Conservation (phyloP, 441 rosid species). For the Mallotus repandus region DNA sequence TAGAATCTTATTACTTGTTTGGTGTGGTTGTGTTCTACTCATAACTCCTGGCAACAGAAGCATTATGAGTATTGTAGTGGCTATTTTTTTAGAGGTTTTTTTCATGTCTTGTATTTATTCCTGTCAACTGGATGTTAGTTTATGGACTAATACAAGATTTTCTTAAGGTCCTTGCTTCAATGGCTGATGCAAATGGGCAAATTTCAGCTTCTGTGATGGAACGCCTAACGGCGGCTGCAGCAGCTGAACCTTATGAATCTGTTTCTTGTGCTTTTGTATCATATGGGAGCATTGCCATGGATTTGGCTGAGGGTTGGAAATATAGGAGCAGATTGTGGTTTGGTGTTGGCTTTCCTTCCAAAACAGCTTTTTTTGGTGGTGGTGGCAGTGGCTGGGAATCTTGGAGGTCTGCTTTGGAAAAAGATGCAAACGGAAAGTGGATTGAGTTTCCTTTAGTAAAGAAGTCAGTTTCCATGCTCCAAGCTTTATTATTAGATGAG, state of each 20-base stretch:
- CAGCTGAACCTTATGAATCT: slow-evolving; percentile 98
- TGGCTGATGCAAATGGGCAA: slow-evolving; percentile 99
- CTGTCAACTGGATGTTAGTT: slow-evolving; percentile 11
- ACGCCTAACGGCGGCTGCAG: slow-evolving; percentile 95
- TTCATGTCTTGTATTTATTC: slow-evolving; percentile 19
- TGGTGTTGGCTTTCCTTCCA: slow-evolving; percentile 88
- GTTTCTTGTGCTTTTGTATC: slow-evolving; percentile 99
- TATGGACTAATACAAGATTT: slow-evolving; percentile 27
- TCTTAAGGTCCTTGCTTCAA: slow-evolving; percentile 90
- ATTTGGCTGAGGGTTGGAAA: slow-evolving; percentile 98
- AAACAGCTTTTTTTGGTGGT: slow-evolving; percentile 65
- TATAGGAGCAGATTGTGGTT: slow-evolving; percentile 97
- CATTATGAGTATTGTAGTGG: not conserved
- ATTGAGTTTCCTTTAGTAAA: slow-evolving; percentile 92
- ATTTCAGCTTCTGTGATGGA: slow-evolving; percentile 93
- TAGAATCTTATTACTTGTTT: not conserved
- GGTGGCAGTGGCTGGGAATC: slow-evolving; percentile 95
- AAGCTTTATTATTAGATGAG: slow-evolving; percentile 92
- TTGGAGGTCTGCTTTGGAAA: slow-evolving; percentile 89
- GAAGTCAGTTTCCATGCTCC: slow-evolving; percentile 97
- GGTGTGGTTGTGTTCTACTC: not conserved
- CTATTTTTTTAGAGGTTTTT: not conserved
- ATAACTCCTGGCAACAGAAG: not conserved
- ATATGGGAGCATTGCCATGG: slow-evolving; percentile 93
- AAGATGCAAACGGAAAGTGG: slow-evolving; percentile 96